Base-by-base conservation (phyloP, 352 stramenopile species). In the Phytophthora sp. region DNA sequence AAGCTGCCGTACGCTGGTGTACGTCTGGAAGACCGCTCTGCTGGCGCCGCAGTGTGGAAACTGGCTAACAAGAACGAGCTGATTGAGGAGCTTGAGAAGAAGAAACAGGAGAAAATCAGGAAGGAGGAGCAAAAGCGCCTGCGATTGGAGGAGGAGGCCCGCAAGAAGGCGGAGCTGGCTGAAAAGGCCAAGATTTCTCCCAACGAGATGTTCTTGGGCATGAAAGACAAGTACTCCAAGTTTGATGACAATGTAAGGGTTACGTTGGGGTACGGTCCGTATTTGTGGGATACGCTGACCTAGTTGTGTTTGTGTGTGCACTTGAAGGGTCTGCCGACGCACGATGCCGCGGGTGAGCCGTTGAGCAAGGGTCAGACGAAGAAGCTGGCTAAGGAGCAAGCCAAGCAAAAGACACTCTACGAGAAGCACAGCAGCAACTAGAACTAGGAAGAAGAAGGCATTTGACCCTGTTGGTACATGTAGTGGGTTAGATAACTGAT, bases 331-430 rank as follows among this genome's bases (percentile, higher is more conserved):
- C 77, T 99, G 24, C 97, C 97, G 30, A 99, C 97, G 11, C 91
- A 99, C 46, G 88, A 98, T 63, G 86, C 79, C 1, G 84, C 90
- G 35, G 96, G 96, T 16, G 91, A 98, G 44, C 91, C 96, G 55
- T 64, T 99, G 46, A 98, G 94, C 58, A 99, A 99, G 84, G 97
- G 88, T 49, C 77, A 88, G 27, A 78, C 93, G 50, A 99, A 99
- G 82, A 99, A 99, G 76, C 83, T 99, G 52, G 80, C 87, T 18
- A 99, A 99, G 79, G 95, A 99, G 46, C 89, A 96, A 73, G 79
- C 90, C 44, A 99, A 99, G 78, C 98, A 99, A 68, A 96, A 96
- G 67, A 86, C 94, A 65, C 74, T 96, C 2, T 95, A 89, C 64
- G 85, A 96, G 23, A 95, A 96, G 75, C 73, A 89, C 62, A 76